Conservation (phyloP, 768 basidiomycete species). For the Lactarius psammicola region DNA sequence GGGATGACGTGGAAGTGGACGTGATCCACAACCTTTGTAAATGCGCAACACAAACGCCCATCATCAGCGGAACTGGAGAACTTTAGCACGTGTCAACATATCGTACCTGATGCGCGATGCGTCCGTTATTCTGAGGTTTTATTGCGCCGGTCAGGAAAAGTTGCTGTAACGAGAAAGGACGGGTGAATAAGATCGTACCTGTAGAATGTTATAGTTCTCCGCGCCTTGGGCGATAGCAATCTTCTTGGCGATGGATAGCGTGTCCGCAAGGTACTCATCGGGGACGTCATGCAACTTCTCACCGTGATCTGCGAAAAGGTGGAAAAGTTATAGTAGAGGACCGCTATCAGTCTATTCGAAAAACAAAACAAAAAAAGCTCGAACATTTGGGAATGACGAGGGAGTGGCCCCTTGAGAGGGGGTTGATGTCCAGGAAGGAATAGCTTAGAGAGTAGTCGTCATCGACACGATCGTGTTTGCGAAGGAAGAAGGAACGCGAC, state of each 20-base stretch:
- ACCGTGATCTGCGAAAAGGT: slow-evolving; percentile 63
- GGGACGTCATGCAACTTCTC: slow-evolving; percentile 85
- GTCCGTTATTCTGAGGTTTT: slow-evolving; percentile 59
- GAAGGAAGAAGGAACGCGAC: slow-evolving; percentile 33
- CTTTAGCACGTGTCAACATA: background rate
- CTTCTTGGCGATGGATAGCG: slow-evolving; percentile 82
- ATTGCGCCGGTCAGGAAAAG: background rate
- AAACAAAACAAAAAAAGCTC: slow-evolving; percentile 20
- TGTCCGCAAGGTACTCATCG: slow-evolving; percentile 77
- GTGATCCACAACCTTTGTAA: slow-evolving; percentile 65
- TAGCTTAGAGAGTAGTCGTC: slow-evolving; percentile 43
- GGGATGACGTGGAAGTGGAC: slow-evolving; percentile 96
- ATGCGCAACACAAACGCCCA: background rate
- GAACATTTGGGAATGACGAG: slow-evolving; percentile 92
- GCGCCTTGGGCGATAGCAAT: slow-evolving; percentile 72
- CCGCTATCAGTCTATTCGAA: background rate
- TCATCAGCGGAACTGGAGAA: background rate
- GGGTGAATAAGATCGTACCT: slow-evolving; percentile 38
- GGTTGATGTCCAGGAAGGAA: slow-evolving; percentile 92
- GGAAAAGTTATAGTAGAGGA: no score
- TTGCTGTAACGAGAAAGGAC: background rate
- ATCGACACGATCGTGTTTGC: background rate
- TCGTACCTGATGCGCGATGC: slow-evolving; percentile 47
- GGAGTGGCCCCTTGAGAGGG: slow-evolving; percentile 86
- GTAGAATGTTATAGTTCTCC: slow-evolving; percentile 85